Evolutionary conservation across 2,329 filamentous ascomycete genomes (phyloP).

Genomic region (Exophiala sp.): DNA sequence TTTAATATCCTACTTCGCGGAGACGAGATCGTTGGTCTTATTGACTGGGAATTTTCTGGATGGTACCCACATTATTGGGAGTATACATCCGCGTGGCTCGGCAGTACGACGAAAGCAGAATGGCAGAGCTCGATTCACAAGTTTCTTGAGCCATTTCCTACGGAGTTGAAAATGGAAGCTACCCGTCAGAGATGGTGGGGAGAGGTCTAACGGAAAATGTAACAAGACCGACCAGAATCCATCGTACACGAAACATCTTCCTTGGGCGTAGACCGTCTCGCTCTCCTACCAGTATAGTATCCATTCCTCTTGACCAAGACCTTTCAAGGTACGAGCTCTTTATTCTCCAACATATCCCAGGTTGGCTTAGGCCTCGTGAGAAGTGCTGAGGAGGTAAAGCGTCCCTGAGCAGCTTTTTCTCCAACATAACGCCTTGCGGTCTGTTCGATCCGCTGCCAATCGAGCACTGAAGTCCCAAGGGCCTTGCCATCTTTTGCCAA

Average conservation of each 20-base stretch:
- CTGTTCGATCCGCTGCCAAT: constrained; percentile 38
- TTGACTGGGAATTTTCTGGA: constrained; percentile 43
- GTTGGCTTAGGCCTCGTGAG: constrained; percentile 29
- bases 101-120: constrained; percentile 29
- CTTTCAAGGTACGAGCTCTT: constrained; percentile 26
- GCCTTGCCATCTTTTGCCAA: constrained; percentile 35
- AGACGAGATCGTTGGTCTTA: constrained; percentile 42
- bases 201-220: too few species aligned
- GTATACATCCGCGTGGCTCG: constrained; percentile 37
- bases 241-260: too few species aligned
- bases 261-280: too few species aligned
- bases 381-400: constrained; percentile 27
- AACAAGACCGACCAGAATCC: too few species aligned
- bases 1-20: constrained; percentile 34
- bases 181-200: constrained; percentile 38
- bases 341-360: constrained; percentile 30
- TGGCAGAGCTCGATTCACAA: constrained; percentile 34
- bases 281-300: too few species aligned
- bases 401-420: constrained; percentile 22
- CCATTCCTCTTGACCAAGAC: too few species aligned
- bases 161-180: constrained; percentile 40
- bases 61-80: constrained; percentile 46
- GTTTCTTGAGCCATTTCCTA: constrained; percentile 37
- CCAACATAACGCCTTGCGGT: constrained; percentile 35
- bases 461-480: constrained; percentile 36